Base-by-base conservation (phyloP, 768 basidiomycete genomes). In the Lactarius tabidus region DNA sequence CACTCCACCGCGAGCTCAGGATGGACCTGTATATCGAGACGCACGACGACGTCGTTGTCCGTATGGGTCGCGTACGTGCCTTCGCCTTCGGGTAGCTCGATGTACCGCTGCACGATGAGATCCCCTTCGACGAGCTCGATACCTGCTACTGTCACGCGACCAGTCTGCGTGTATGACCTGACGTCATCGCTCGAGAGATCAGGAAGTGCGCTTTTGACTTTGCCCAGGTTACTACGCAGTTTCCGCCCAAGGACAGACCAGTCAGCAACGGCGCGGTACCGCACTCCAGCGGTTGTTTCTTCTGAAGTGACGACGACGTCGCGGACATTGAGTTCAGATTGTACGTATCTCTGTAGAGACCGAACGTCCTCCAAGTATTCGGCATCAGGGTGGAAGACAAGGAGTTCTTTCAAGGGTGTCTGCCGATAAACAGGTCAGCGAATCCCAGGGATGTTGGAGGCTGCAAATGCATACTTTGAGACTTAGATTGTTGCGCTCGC, bases 221-320 rank as follows among this genome's bases (percentile, higher is more conserved):
- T 90, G 23, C 79, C 87, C 38, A 98, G 78, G 75, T 98, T 94
- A 74, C 93, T 97, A 68, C 96, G 87, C 57, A 99, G 82, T 77
- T 97, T 98, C 71, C 87, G 86, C 57, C 97, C 97, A 58, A 99
- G 83, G 17, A 92, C 88, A n/a, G 85, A 81, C 93, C 94, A 98
- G 78, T 99, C 97, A 12, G 97, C 96, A 33, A 89, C 87, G 6
- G 89, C 95, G 61, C 86, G 86, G 81, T 98, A 98, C 67, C 86
- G 86, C 70, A 98, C 90, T 28, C 95, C 93, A 38, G 93, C 93
- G 35, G 83, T 76, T 15, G 81, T 77, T 76, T 98, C 97, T 73
- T 97, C 91, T 1, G 90, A 90, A 61, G 89, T 95, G 82, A 97
- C 92, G 67, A 91, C 75, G 70, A 99, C 79, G 69, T 92, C 87